Base-by-base conservation (phyloP, 2,329 filamentous ascomycete genomes). In the Aureobasidium sp. region DNA sequence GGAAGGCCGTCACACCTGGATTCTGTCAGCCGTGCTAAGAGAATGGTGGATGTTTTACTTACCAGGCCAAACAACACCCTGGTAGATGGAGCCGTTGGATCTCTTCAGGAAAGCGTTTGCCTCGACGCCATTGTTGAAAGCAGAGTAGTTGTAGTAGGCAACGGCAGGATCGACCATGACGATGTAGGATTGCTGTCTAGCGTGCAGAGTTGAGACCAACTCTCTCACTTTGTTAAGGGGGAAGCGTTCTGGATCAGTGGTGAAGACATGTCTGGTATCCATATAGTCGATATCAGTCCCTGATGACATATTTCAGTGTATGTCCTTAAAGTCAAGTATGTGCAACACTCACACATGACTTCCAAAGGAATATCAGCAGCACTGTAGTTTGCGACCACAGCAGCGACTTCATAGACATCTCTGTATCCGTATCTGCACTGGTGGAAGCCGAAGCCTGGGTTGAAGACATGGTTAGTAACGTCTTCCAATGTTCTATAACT, bases 31-130 rank as follows among this genome's bases (percentile, higher is more conserved):
- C n/a, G 9, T 27, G 10, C 11, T 25, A n/a, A 45, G n/a, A 4
- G 13, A 4, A 27, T 29, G n/a, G 5, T 2, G 9, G 5, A 11
- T 4, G 9, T 2, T 35, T 19, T 17, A 29, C 42, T 38, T 64
- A 29, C 89, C 89, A 6, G 89, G 86, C 89, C 89, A 93, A 23
- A 92, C 88, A 17, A 90, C 86, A 17, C 88, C 82, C 62, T 80
- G 67, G 63, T 79, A 81, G 27, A 81, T 69, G 11, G 76, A 76
- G 15, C 79, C 86, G 65, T 90, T 85, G 6, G 43, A 38, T 8
- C 62, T 65, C 66, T 79, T 79, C 33, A 83, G 68, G 70, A 84
- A 84, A 10, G 82, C 71, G 21, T 75, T 79, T n/a, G 80, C 74
- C 6, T 81, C 78, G 1, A 83, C 71, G 0, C 87, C 88, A 17